Base-by-base conservation (phyloP, 2,329 filamentous ascomycete genomes). In the Epichloe aotearoae region DNA sequence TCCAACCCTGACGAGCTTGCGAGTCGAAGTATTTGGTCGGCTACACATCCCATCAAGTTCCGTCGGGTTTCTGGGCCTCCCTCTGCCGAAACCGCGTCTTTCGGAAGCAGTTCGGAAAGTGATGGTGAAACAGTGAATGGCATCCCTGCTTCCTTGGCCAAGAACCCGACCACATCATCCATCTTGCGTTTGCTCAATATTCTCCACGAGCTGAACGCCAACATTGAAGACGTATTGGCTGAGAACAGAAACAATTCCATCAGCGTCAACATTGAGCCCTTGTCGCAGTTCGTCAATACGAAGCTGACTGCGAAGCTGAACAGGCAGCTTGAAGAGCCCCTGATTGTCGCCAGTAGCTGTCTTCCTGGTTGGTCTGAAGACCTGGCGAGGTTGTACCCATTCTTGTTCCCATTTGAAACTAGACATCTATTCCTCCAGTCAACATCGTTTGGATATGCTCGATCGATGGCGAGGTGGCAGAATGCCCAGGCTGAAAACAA, bases 261-360 rank as follows among this genome's bases (percentile, higher is more conserved):
- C 52, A 82, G 80, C 54, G 72, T 94, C 30, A 87, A 86, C 47
- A 76, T 83, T 1, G 91, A 97, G 66, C 87, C 91, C 0, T 68
- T 94, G 45, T 84, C 90, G 2, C 90, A 97, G 58, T 98, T 98
- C 60, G 93, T 98, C 68, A 98, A 98, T 63, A 96, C 93, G 0
- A 98, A 98, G 66, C 78, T 98, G 38, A 98, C 93, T 0, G 94
- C 93, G 1, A 98, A 98, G 70, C 78, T 98, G 51, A 98, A 98
- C 63, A 84, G 93, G 30, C 94, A 98, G 65, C 73, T 98, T 12
- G 93, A 98, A 63, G 94, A 98, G 68, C 93, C 93, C 10, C 72
- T 98, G 55, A 94, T 98, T 56, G 93, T 98, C 47, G 93, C 93
- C 4, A 97, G 93, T 69, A 95, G 91, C 62, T 98, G 93, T 64